phyloP scores from a whole-genome alignment of 805 yeast genomes.

The Limtongia smithiae region DNA sequence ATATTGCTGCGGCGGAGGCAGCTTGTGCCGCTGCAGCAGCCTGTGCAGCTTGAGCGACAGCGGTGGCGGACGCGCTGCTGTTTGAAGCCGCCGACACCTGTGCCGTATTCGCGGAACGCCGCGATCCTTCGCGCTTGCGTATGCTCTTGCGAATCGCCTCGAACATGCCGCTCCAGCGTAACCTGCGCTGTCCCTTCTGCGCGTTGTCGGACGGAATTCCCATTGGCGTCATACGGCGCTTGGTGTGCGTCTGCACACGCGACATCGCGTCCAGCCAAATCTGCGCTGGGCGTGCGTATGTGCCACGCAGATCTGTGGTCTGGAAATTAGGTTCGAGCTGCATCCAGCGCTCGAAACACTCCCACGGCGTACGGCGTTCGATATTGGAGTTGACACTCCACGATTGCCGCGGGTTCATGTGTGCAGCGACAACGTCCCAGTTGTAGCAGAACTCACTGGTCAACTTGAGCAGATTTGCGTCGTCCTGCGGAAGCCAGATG shows the following conservation, averaged over 20 bases:
- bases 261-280: slow-evolving; percentile 91
- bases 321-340: slow-evolving; percentile 88
- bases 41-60: slow-evolving; percentile 1
- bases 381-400: slow-evolving; percentile 64
- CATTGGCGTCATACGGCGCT: slow-evolving; percentile 82
- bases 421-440: slow-evolving; percentile 88
- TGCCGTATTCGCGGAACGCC: slow-evolving; percentile 7
- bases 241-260: slow-evolving; percentile 80
- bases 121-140: slow-evolving; percentile 67
- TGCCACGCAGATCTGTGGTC: slow-evolving; percentile 74
- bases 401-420: slow-evolving; percentile 63
- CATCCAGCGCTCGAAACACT: slow-evolving; percentile 92
- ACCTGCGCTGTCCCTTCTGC: slow-evolving; percentile 84
- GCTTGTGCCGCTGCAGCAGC: background rate
- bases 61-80: background rate
- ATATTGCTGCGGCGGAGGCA: background rate
- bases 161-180: slow-evolving; percentile 96
- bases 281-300: slow-evolving; percentile 76
- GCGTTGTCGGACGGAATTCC: slow-evolving; percentile 86
- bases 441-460: slow-evolving; percentile 86
- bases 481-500: slow-evolving; percentile 95
- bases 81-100: background rate
- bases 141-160: slow-evolving; percentile 89
- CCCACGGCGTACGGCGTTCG: slow-evolving; percentile 98
- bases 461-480: slow-evolving; percentile 68